phyloP scores from a whole-genome alignment of 805 yeast species.

The Myxozyma nipponensis region DNA sequence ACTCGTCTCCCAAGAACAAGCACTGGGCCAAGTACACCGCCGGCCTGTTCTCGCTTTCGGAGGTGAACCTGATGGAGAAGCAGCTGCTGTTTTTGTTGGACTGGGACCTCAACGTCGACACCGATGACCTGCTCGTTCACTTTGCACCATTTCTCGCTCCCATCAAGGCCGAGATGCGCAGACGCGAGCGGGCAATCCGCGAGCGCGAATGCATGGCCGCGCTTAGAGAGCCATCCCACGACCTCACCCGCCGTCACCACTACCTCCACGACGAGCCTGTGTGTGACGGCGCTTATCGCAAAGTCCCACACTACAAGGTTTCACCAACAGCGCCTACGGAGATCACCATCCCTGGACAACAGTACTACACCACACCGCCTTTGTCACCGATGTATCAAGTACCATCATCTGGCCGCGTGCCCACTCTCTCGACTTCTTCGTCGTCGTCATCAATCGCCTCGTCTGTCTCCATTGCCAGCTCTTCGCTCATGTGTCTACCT shows the following conservation, averaged over 20 bases:
- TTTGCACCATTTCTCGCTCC: slow-evolving; percentile 73
- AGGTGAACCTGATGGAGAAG: slow-evolving; percentile 86
- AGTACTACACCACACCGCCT: slow-evolving; percentile 10
- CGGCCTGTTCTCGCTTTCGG: slow-evolving; percentile 70
- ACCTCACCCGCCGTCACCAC: slow-evolving; percentile 3
- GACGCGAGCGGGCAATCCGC: slow-evolving; percentile 20
- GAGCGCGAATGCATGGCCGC: slow-evolving; percentile 18
- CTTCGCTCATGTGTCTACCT: slow-evolving; percentile 20
- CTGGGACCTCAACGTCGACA: slow-evolving; percentile 75
- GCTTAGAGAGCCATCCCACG: not conserved
- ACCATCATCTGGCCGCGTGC: slow-evolving; percentile 1
- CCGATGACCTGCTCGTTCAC: slow-evolving; percentile 63
- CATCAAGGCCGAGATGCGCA: slow-evolving; percentile 53
- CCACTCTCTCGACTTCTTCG: slow-evolving; percentile 13
- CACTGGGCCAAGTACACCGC: slow-evolving; percentile 95
- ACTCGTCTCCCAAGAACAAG: slow-evolving; percentile 89
- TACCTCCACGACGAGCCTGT: slow-evolving; percentile 11
- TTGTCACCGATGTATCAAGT: not conserved
- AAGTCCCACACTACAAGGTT: slow-evolving; percentile 8
- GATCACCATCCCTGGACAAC: not conserved
- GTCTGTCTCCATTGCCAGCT: slow-evolving; percentile 11
- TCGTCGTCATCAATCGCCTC: slow-evolving; percentile 20
- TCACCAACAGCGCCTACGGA: not conserved
- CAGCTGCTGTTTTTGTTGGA: slow-evolving; percentile 77
- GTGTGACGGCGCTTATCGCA: slow-evolving; percentile 14